A percentile compares a stretch with the other conserved stretches of the same genome.
Evolutionary conservation across 305 asterid species (phyloP).

Genomic region (Ruellia speciosa): DNA sequence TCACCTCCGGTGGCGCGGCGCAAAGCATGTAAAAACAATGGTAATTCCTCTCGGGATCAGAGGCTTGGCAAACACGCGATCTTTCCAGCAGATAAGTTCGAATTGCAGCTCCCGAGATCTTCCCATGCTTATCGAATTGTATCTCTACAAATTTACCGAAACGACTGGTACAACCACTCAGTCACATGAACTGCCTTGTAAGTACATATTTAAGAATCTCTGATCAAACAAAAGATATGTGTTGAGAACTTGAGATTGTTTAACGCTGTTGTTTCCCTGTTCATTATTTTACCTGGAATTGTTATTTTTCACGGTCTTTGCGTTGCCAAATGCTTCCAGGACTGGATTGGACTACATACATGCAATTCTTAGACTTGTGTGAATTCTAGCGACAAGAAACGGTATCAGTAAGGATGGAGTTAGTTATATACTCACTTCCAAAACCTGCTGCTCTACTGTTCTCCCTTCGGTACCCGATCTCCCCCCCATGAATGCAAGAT

Average conservation of each 20-base stretch:
- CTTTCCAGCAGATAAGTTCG: constrained; percentile 93
- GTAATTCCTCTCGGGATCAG: constrained; percentile 92
- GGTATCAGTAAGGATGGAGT: constrained; percentile 11
- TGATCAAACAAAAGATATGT: neutral
- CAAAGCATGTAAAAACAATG: constrained; percentile 96
- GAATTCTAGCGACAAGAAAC: constrained; percentile 20
- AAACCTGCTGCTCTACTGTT: constrained; percentile 92
- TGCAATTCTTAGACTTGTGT: constrained; percentile 16
- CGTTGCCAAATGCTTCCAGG: constrained; percentile 93
- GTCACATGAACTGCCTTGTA: constrained; percentile 14
- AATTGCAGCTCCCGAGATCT: constrained; percentile 95
- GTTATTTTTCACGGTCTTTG: constrained; percentile 88
- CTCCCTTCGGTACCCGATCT: constrained; percentile 80
- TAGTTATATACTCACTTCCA: constrained; percentile 51
- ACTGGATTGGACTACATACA: constrained; percentile 81
- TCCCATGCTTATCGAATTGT: constrained; percentile 79
- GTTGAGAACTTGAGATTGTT: too few relatives aligned
- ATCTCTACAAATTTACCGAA: constrained; percentile 96
- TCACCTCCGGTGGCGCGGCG: constrained; percentile 92
- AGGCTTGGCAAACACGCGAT: constrained; percentile 96
- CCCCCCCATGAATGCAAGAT: constrained; percentile 97
- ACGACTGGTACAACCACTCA: constrained; percentile 68
- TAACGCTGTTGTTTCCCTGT: too few relatives aligned
- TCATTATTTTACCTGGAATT: constrained; percentile 64
- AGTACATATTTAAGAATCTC: constrained; percentile 26